phyloP scores from a whole-genome alignment of 2,329 filamentous ascomycete genomes.

The Calonectria fujianensis region DNA sequence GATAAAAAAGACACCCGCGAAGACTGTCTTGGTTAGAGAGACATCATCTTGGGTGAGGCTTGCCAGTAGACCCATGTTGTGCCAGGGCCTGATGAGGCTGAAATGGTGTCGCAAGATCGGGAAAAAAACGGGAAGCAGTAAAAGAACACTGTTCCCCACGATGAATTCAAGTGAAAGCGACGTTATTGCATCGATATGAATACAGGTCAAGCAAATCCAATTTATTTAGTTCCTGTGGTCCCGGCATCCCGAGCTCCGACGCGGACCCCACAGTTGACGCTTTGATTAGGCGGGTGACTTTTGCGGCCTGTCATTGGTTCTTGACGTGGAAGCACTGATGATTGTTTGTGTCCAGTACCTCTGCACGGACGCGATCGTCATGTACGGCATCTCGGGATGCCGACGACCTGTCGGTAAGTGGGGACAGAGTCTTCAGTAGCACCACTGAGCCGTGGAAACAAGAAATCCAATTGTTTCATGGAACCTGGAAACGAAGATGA shows the following conservation, averaged over 20 bases:
- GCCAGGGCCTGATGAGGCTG: neutral
- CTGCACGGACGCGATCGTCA: neutral
- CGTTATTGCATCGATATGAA: neutral
- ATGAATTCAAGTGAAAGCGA: neutral
- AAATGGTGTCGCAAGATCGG: neutral
- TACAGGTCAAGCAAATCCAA: neutral
- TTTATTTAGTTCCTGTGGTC: neutral
- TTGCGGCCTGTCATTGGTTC: neutral
- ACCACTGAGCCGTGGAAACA: neutral
- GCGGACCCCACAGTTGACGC: neutral
- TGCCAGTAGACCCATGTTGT: neutral
- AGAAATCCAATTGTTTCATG: neutral
- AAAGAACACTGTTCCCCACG: neutral
- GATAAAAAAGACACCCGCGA: neutral
- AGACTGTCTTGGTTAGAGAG: neutral
- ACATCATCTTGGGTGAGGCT: neutral
- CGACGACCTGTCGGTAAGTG: neutral
- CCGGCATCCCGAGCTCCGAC: neutral
- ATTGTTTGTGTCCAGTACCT: neutral
- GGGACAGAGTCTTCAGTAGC: neutral
- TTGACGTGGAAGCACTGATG: neutral
- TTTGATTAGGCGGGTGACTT: neutral
- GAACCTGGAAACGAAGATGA: neutral
- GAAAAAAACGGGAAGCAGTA: neutral
- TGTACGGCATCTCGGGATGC: neutral